These are phyloP conservation scores for Chlamydomonas reinhardtii DNA, from an alignment of 163 green algal genomes.

Conservation along the genomic window DNA sequence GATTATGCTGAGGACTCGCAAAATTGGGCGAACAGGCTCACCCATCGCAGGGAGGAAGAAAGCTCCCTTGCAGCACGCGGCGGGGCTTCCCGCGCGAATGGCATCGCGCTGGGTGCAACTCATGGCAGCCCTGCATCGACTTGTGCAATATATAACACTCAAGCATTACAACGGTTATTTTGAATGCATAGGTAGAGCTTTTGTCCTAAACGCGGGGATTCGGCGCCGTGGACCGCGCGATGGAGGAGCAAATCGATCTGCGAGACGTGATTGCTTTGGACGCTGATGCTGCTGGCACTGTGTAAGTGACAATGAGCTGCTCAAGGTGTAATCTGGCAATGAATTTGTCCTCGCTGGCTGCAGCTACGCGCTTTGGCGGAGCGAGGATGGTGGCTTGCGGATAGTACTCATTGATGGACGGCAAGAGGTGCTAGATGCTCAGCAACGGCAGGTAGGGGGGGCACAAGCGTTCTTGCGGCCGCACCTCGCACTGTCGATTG, in stretches of 20 bases:
- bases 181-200: too few species aligned
- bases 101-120: too few species aligned
- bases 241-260: conserved; percentile 17
- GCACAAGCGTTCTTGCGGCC: neutral
- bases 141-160: too few species aligned
- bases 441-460: conserved; percentile 35
- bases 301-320: neutral
- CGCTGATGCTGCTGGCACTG: conserved; percentile 18
- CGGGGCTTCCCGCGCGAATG: too few species aligned
- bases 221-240: neutral
- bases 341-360: neutral
- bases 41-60: too few species aligned
- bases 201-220: too few species aligned
- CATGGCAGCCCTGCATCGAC: too few species aligned
- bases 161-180: too few species aligned
- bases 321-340: neutral
- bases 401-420: conserved; percentile 31
- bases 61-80: too few species aligned
- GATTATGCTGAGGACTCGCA: too few species aligned
- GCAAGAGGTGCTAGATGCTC: conserved; percentile 27
- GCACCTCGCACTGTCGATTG: neutral
- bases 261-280: conserved; percentile 3
- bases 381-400: neutral
- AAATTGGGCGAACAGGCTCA: too few species aligned
- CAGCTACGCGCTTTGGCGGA: conserved; percentile 18